Conservation (phyloP, 225 moss, liverwort and hornwort species). For the Thuidium tamariscinum region DNA sequence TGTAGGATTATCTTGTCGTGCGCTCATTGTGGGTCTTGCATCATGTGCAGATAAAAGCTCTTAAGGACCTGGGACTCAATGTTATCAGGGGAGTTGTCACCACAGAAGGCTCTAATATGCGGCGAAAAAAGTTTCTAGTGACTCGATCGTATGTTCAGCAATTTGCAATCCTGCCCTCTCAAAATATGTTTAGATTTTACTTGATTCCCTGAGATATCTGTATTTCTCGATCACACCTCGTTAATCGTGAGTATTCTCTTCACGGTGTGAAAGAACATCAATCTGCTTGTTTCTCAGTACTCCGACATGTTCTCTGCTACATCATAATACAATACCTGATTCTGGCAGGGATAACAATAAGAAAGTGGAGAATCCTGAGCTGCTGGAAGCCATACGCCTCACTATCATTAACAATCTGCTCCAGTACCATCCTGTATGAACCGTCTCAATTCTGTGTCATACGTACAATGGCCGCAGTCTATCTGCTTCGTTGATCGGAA, state of each 20-base stretch:
- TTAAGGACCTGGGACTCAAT: conserved; percentile 75
- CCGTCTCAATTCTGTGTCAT: not conserved
- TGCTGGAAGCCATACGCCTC: conserved; percentile 80
- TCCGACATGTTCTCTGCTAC: not conserved
- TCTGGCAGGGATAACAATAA: conserved; percentile 51
- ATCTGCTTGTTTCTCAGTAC: not conserved
- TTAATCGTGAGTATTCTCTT: not conserved
- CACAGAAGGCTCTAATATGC: conserved; percentile 21
- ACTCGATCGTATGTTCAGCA: conserved; percentile 42
- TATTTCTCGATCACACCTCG: not conserved
- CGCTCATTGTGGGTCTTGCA: not conserved
- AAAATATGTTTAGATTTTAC: not conserved
- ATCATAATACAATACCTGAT: not conserved
- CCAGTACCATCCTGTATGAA: conserved; percentile 73
- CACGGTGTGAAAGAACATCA: not conserved
- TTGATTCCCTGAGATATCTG: not conserved
- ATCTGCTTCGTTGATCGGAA: not conserved
- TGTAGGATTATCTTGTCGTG: not conserved
- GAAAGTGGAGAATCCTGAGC: conserved; percentile 80
- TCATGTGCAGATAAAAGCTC: conserved; percentile 49
- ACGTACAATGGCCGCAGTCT: not conserved
- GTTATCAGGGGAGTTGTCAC: conserved; percentile 57
- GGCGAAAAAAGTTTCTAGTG: conserved; percentile 61
- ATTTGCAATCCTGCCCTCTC: not conserved
- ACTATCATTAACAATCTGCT: conserved; percentile 87